Base-by-base conservation (phyloP, 306 rosid genomes). In the Citrullus mucosospermus region DNA sequence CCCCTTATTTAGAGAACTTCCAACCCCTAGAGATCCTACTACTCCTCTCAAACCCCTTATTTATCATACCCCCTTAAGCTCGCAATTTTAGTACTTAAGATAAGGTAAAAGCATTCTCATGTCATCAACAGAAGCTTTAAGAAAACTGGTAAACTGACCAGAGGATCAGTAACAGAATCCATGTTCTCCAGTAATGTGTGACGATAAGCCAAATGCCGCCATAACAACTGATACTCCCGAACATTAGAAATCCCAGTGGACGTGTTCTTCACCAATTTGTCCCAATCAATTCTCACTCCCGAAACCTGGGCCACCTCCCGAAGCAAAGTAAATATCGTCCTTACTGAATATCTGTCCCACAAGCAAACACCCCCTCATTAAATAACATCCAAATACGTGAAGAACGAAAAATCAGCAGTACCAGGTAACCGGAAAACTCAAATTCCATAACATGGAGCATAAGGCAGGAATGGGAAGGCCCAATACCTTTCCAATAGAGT, bases 131-230 rank as follows among this genome's bases (percentile, higher is more conserved):
- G 10, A 70, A 13, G 28, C 76, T 70, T 25, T 14, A 71, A 4
- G 38, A 32, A 68, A 50, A 25, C 8, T 48, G 43, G 60, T 28
- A 46, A 32, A 87, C 91, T 41, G 16, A 89, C 99, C 93, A 90
- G 12, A 76, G 91, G 93, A 15, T 85, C 79, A 73, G 77, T 88
- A 4, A 54, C 91, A 32, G 87, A 1, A 89, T 60, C 30, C 63
- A 70, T 46, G 9, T 70, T 81, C 7, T 90, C 88, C 10, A 70
- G 55, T 67, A 91, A 80, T 30, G 82, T 9, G 18, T 90, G 79
- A 5, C 85, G 87, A 79, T 95, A 95, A 2, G 99, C 97, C 77
- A 95, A 75, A 86, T 92, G 91, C 39, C 90, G 97, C 99, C 99
- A 95, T 2, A 95, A 79, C 97, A 95, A 86, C 82, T 90, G 99